These are phyloP conservation scores for Trametes punicea DNA, from an alignment of 768 basidiomycete genomes.

Conservation along the genomic window DNA sequence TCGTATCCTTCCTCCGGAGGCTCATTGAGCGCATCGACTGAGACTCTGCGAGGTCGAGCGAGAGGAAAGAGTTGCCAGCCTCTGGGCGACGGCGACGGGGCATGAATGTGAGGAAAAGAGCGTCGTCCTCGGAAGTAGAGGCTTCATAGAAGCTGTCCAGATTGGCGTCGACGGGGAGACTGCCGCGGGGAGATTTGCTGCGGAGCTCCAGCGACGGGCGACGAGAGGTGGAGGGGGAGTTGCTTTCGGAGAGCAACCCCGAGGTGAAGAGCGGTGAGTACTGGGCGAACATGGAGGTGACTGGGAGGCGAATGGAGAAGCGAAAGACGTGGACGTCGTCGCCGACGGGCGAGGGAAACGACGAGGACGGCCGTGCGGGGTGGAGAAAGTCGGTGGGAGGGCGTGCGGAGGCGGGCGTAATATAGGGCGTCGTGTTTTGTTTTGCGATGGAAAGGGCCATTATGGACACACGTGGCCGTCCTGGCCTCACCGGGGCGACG, in stretches of 20 bases:
- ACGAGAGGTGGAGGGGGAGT: slow-evolving; percentile 24
- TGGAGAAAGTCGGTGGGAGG: not conserved
- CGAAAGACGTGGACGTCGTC: not conserved
- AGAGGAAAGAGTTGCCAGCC: slow-evolving; percentile 56
- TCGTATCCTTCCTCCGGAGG: slow-evolving; percentile 34
- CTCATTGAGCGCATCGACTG: slow-evolving; percentile 41
- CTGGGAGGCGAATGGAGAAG: not conserved
- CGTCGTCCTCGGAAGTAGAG: slow-evolving; percentile 31
- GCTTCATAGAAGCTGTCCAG: slow-evolving; percentile 20
- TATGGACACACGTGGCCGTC: slow-evolving; percentile 3
- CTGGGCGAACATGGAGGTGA: slow-evolving; percentile 35
- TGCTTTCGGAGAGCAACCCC: slow-evolving; percentile 45
- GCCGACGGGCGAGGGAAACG: slow-evolving; percentile 5
- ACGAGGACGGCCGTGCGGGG: slow-evolving; percentile 6
- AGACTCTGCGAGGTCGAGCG: slow-evolving; percentile 62
- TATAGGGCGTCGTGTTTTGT: slow-evolving; percentile 3
- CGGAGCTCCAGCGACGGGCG: slow-evolving; percentile 18
- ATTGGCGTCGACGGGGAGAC: slow-evolving; percentile 43
- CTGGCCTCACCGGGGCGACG: not conserved
- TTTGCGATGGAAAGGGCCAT: not conserved
- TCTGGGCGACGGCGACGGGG: slow-evolving; percentile 35
- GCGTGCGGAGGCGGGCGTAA: not conserved
- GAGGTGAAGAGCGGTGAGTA: slow-evolving; percentile 68
- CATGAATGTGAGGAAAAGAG: slow-evolving; percentile 49
- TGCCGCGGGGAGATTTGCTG: slow-evolving; percentile 6